These are phyloP conservation scores for Trichophyton benhamiae DNA, from an alignment of 2,329 filamentous ascomycete species.

Conservation along the genomic window DNA sequence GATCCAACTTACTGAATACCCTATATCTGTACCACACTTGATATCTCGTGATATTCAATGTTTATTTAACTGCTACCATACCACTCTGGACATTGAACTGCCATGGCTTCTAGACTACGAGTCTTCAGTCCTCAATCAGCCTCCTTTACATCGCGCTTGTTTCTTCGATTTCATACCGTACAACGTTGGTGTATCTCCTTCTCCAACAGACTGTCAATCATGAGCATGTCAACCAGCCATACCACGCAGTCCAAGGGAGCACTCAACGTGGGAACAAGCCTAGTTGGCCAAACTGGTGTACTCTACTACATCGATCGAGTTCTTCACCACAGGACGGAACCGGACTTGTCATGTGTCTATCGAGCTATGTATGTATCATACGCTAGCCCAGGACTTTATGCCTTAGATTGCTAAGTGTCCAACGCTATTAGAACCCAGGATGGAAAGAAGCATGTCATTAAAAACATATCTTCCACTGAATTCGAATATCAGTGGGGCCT, in stretches of 20 bases:
- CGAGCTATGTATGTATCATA: background rate
- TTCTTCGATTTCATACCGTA: background rate
- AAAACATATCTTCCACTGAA: conserved; percentile 9
- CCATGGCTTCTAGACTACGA: background rate
- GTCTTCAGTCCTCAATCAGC: background rate
- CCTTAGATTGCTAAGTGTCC: background rate
- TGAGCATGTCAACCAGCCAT: background rate
- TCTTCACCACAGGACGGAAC: conserved; percentile 7
- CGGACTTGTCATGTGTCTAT: conserved; percentile 7
- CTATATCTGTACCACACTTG: too few relatives aligned
- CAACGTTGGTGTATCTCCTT: background rate
- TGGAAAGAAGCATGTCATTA: background rate
- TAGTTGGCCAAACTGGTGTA: background rate
- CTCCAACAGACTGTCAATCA: background rate
- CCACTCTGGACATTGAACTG: background rate
- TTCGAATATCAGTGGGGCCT: conserved; percentile 11
- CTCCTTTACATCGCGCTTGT: background rate
- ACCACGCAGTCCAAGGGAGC: background rate
- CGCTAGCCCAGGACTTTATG: background rate
- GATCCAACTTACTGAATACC: too few relatives aligned
- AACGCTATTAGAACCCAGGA: background rate
- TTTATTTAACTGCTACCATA: background rate
- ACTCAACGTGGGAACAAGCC: background rate
- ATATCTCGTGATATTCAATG: too few relatives aligned
- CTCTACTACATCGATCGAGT: conserved; percentile 3